These are phyloP conservation scores for Phyllosticta ampelicida DNA, from an alignment of 2,329 filamentous ascomycete genomes.

Conservation along the genomic window DNA sequence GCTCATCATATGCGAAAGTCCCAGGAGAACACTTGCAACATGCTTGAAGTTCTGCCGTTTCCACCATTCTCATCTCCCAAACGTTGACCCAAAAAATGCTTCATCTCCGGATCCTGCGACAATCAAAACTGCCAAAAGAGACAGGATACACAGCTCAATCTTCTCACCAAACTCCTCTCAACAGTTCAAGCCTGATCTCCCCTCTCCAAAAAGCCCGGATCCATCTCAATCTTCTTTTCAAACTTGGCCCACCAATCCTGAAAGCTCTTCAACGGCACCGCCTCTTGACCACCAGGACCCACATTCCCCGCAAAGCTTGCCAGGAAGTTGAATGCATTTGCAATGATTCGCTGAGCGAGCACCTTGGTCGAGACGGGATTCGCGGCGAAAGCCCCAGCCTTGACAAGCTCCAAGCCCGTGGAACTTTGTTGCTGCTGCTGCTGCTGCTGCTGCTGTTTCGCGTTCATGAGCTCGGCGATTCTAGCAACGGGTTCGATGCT, in stretches of 20 bases:
- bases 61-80: neutral
- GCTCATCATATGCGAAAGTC: neutral
- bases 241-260: conserved; percentile 98
- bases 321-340: conserved; percentile 94
- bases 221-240: conserved; percentile 71
- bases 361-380: conserved; percentile 55
- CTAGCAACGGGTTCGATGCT: conserved; percentile 64
- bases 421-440: conserved; percentile 11
- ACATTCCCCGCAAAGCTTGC: conserved; percentile 67
- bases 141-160: neutral
- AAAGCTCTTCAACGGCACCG: conserved; percentile 89
- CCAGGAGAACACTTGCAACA: neutral
- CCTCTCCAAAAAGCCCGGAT: conserved; percentile 81
- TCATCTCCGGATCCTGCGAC: neutral
- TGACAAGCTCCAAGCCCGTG: conserved; percentile 23
- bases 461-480: conserved; percentile 60
- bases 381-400: conserved; percentile 20
- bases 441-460: conserved; percentile 44
- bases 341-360: conserved; percentile 86
- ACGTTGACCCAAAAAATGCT: neutral
- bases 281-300: conserved; percentile 57
- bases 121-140: neutral
- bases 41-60: neutral
- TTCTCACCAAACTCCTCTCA: neutral
- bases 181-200: conserved; percentile 27